Conservation (phyloP, 352 stramenopile species). For the Phytophthora uliginosa region DNA sequence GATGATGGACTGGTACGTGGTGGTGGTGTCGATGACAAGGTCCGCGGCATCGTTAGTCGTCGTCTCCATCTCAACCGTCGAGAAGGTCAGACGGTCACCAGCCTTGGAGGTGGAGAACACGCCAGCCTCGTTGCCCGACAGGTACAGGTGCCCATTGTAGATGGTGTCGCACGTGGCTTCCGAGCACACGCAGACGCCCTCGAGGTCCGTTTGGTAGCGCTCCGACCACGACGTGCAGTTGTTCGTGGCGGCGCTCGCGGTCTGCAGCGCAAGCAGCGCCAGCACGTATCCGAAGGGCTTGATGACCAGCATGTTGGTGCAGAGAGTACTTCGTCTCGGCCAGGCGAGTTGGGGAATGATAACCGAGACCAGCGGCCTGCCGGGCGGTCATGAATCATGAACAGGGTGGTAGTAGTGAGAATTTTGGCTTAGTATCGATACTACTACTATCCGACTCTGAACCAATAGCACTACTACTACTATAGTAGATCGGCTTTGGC, state of each 20-base stretch:
- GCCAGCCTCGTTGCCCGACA: constrained; percentile 48
- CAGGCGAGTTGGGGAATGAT: constrained; percentile 35
- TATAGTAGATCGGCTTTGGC: too few species aligned
- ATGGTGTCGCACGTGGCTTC: constrained; percentile 61
- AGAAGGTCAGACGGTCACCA: constrained; percentile 59
- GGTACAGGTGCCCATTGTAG: constrained; percentile 54
- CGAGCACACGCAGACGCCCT: constrained; percentile 65
- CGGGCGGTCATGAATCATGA: not conserved
- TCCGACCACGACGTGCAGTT: constrained; percentile 57
- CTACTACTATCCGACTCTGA: too few species aligned
- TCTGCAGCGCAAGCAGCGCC: constrained; percentile 21
- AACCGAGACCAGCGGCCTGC: not conserved
- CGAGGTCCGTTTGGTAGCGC: constrained; percentile 54
- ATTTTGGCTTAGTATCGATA: too few species aligned
- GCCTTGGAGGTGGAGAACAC: constrained; percentile 65
- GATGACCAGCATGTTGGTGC: constrained; percentile 30
- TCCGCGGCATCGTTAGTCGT: constrained; percentile 34
- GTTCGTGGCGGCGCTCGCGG: constrained; percentile 21
- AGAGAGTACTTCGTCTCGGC: constrained; percentile 22
- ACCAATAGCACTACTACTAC: too few species aligned
- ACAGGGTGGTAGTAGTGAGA: too few species aligned
- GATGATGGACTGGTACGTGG: constrained; percentile 83
- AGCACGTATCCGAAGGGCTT: constrained; percentile 30
- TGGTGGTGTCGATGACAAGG: constrained; percentile 57
- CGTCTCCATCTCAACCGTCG: constrained; percentile 35